Base-by-base conservation (phyloP, 2,329 filamentous ascomycete genomes). In the Ophiocordyceps camponoti-saundersi region DNA sequence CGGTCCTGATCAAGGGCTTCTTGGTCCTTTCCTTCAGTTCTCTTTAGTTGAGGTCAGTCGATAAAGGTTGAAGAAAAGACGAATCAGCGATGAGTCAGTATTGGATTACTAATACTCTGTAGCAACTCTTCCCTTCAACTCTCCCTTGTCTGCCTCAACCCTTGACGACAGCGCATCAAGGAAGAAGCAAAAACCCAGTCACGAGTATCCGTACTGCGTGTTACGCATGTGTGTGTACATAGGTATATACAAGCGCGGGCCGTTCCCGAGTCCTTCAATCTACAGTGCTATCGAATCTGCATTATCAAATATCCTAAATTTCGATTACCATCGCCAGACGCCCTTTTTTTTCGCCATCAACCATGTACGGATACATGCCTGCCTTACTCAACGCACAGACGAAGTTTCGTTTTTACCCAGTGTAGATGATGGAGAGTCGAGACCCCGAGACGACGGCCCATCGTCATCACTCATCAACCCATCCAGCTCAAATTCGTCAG, bases 401-500 rank as follows among this genome's bases (percentile, higher is more conserved):
- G 50, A 50, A 26, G 56, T 49, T 20, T 65, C 59, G 23, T 61
- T 64, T 21, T 42, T 42, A 12, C 40, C 40, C 20, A 42, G 21
- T 16, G 40, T 42, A 8, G 40, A 40, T 47, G 56, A 58, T 1
- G 71, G 70, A 47, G 66, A 74, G 46, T 69, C 68, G 10, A 66
- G 59, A 22, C 56, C 36, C n/a, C 36, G 36, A 18, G 36, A 40
- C 2, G 36, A 40, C 18, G 36, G 36, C 5, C 82, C 82, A 67
- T 95, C 88, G 18, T 93, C 88, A 42, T 94, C 89, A 48, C 84
- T 92, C 61, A 89, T 89, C 39, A 98, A 66, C 0, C 86, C 90
- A 49, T 92, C 87, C 1, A 98, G 72, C 65, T 96, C 92, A 60
- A 95, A 98, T 55, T 95, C 88, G 59, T 95, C 83, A 0, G 85